Conservation (phyloP, 305 asterid species). For the Plantago rigida region DNA sequence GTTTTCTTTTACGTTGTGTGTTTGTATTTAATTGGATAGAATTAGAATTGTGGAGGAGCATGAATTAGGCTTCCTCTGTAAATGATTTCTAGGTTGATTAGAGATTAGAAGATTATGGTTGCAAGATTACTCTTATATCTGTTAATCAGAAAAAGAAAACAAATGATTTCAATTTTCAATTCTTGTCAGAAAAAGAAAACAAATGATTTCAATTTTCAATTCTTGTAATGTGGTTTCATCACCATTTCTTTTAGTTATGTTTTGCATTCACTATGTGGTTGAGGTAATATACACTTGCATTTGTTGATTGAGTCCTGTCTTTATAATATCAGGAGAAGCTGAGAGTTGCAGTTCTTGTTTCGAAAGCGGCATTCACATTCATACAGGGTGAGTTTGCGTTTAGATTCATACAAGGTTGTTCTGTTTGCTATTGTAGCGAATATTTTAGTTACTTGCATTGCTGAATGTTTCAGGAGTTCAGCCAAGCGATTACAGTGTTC, state of each 20-base stretch:
- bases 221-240: neutral
- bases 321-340: constrained; percentile 53
- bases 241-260: neutral
- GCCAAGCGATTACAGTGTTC: constrained; percentile 58
- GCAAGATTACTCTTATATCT: neutral
- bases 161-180: no score
- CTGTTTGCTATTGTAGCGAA: neutral
- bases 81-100: constrained; percentile 1
- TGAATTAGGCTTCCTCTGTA: neutral
- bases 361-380: constrained; percentile 85
- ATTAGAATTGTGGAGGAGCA: no score
- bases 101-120: neutral
- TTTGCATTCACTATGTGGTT: no score
- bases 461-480: constrained; percentile 47
- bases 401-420: neutral
- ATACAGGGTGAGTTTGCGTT: constrained; percentile 47
- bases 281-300: no score
- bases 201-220: no score
- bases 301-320: no score
- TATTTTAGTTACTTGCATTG: constrained; percentile 3
- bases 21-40: neutral
- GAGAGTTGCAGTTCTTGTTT: constrained; percentile 79
- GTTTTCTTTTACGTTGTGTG: neutral
- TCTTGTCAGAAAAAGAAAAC: no score
- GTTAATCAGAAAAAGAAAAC: neutral